Base-by-base conservation (phyloP, 23 red algal genomes). In the Pyropia haitanensis region DNA sequence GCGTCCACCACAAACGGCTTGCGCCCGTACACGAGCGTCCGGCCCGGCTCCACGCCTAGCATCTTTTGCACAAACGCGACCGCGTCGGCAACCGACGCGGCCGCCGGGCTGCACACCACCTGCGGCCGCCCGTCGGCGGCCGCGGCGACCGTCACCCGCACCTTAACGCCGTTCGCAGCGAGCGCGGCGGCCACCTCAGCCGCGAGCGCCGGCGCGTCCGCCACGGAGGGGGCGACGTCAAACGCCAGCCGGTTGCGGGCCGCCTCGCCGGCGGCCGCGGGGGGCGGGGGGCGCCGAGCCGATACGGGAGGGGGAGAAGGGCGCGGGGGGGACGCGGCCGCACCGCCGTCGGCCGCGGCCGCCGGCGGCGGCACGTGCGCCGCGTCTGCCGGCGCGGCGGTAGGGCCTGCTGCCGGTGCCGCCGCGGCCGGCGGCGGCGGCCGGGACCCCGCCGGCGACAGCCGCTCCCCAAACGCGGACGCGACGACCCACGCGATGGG, bases 31-130 rank as follows among this genome's bases (percentile, higher is more conserved):
- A 83, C 78, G 60, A 73, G 73, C 24, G 66, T 72, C 22, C 19
- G 64, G 44, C 64, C 50, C 29, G 65, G 58, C 27, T 61, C 33
- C 1, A 83, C 67, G 21, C 60, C 24, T 2, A 83, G 68, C 78
- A 83, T 83, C 44, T 24, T 63, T 59, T 72, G 67, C 16, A 67
- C 72, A 73, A 83, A 83, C 15, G 51, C 57, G 9, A 83, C 39
- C 6, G 73, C 32, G 27, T 83, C 78, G 25, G 54, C 18, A 6
- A 65, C 39, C 7, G 58, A 49, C 14, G 60, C 55, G 12, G 67
- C 78, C 3, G 78, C 78, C 0, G 78, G 78, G 13, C 52, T 56
- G 16, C 72, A 27, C 21, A 60, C 44, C 13, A 83, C 60, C 27
- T 56, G 12, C 39, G 39, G 39, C 18, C 63, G 60, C 27, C 56